Base-by-base conservation (phyloP, 2,329 filamentous ascomycete genomes). In the Ophiostoma fasciatum region DNA sequence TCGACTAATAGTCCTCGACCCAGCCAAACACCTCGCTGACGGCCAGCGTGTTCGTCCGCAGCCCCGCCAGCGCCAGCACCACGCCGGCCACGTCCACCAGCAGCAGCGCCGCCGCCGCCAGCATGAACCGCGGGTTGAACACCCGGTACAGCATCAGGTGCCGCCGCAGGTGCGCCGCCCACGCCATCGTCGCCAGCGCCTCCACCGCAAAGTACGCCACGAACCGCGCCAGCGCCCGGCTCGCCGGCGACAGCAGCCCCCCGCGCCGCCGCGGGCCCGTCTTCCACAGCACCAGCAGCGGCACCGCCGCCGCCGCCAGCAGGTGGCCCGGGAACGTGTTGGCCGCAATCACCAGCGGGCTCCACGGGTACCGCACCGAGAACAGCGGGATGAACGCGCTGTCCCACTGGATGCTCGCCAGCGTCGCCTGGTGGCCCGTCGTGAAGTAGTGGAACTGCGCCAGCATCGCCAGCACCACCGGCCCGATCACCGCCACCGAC, bases 61-160 rank as follows among this genome's bases (percentile, higher is more conserved):
- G 68, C 1, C 83, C 85, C 20, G 73, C 60, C 38, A 94, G 54
- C n/a, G 76, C 73, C 13, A 94, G 65, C 12, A 77, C 43, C 7
- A 90, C 67, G 1, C 71, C 69, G 3, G 90, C 67, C 4, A 92
- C 45, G 51, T 96, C 88, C 9, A 93, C 76, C 19, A 87, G 66
- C 13, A 88, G 50, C 40, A 96, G 54, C 33, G 80, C 68, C 4
- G 70, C 59, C 0, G 75, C 78, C 0, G 79, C 84, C 53, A 83
- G 70, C 79, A 98, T 82, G 60, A 88, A 98, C 20, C 88, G 64
- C 31, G 90, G 90, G 58, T 71, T 78, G 51, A 98, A 98, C 29
- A 98, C 84, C 28, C 90, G 71, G 59, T 90, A 98, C 21, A 98
- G 68, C 90, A 98, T 98, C 44, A 98, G 66, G 62, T 98, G 90